A percentile compares a stretch with the other conserved stretches of the same genome.
These are phyloP conservation scores for Eutrema yunnanense DNA, from an alignment of 345 rosid genomes.

Conservation along the genomic window DNA sequence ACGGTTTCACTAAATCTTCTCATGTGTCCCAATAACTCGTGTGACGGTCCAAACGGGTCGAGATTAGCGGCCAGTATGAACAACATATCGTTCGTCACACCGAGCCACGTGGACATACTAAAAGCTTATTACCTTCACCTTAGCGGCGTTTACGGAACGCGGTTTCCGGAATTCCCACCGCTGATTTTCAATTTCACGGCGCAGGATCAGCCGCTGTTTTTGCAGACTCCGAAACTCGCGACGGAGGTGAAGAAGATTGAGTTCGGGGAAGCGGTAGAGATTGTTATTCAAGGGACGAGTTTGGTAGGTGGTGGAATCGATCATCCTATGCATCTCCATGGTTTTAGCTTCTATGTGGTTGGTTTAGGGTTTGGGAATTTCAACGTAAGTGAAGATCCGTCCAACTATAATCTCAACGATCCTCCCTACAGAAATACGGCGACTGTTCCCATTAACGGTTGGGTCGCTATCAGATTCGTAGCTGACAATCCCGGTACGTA, in stretches of 20 bases:
- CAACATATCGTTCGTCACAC: constrained; percentile 26
- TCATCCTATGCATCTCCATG: constrained; percentile 31
- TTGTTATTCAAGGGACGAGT: constrained; percentile 25
- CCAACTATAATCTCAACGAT: constrained; percentile 9
- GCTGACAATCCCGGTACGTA: constrained; percentile 24
- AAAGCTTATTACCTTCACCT: constrained; percentile 18
- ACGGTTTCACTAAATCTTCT: constrained; percentile 29
- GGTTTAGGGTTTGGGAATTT: constrained; percentile 22
- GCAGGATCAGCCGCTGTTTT: constrained; percentile 1
- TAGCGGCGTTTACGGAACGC: constrained; percentile 12
- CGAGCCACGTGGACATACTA: constrained; percentile 21
- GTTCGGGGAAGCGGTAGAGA: constrained; percentile 11
- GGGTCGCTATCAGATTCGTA: constrained; percentile 20
- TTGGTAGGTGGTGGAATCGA: constrained; percentile 13
- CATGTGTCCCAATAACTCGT: constrained; percentile 16
- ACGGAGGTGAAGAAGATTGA: constrained; percentile 9
- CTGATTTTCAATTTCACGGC: constrained; percentile 21
- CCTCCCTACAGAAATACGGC: constrained; percentile 20
- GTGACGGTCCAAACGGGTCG: constrained; percentile 25
- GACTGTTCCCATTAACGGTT: constrained; percentile 21
- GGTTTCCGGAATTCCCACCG: constrained; percentile 35
- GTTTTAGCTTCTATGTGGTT: constrained; percentile 14
- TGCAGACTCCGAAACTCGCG: constrained; percentile 18
- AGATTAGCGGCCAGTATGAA: constrained; percentile 22
- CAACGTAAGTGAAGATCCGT: constrained; percentile 10